These are phyloP conservation scores for Fibroporia radiculosa DNA, from an alignment of 768 basidiomycete species.

Conservation along the genomic window DNA sequence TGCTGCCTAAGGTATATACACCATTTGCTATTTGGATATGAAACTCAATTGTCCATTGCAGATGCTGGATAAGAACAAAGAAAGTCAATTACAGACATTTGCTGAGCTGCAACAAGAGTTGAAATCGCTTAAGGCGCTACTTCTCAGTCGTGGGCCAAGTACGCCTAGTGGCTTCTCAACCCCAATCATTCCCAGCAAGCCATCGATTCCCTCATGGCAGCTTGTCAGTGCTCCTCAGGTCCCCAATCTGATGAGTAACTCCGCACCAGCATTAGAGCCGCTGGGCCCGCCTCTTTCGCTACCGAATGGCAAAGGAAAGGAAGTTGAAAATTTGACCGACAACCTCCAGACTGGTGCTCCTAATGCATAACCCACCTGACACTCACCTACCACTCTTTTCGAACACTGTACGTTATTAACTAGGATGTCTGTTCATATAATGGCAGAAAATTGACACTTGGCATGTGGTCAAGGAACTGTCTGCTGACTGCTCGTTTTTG, in stretches of 20 bases:
- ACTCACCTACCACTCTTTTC: no score
- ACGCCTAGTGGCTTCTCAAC: slow-evolving; percentile 41
- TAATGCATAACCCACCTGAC: no score
- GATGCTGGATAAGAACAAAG: slow-evolving; percentile 95
- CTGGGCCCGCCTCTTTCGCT: slow-evolving; percentile 12
- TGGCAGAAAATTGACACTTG: no score
- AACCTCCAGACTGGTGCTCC: background rate
- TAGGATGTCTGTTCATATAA: no score
- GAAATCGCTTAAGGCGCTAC: slow-evolving; percentile 85
- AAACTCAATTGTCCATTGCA: slow-evolving; percentile 22
- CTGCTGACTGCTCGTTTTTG: no score
- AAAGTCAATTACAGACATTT: slow-evolving; percentile 74
- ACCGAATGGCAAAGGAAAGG: slow-evolving; percentile 53
- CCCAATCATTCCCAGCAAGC: slow-evolving; percentile 46
- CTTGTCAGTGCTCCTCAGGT: slow-evolving; percentile 35
- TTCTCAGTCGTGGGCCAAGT: slow-evolving; percentile 64
- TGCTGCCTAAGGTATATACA: slow-evolving; percentile 77
- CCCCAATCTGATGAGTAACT: slow-evolving; percentile 7
- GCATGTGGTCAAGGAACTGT: no score
- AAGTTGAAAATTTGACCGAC: slow-evolving; percentile 26
- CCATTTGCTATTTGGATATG: background rate
- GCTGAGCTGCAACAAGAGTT: slow-evolving; percentile 88
- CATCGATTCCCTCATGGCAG: slow-evolving; percentile 90
- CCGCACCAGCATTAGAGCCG: slow-evolving; percentile 11
- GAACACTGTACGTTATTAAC: no score